Evolutionary conservation across 257 asterid genomes (phyloP), one percentile per base, ranked within the genome.

Genomic region (Solanum lycopersicoides): DNA sequence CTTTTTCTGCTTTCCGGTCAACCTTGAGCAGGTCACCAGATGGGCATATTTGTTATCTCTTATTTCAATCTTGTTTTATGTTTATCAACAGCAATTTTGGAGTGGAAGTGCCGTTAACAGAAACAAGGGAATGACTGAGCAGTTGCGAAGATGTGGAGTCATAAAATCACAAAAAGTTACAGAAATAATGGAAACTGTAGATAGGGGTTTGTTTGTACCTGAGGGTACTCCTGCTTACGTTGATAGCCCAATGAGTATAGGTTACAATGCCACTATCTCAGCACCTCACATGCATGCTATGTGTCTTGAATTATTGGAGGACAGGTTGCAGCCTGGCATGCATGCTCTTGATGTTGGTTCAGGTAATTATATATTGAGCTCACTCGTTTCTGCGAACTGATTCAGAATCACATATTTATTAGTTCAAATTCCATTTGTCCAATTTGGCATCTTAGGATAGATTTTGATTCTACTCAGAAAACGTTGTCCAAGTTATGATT

Each of bases 221-320:
- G 93, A 92, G 35, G 98, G 98, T 30, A 35, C 93, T 83, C 93
- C 97, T 15, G 95, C 99, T 3, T 97, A 97, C 68, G 86, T 89
- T 47, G 99, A 95, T 82, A 93, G 92, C 86, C 99, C 99, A 6
- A 87, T 95, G 95, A 94, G 90, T 87, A 95, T 96, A 83, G 99
- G 98, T 82, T 92, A 94, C 85, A 96, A 96, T 89, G 98, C 95
- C 65, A 96, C 99, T 44, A 96, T 96, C 86, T 96, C 99, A 72
- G 99, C 99, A 7, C 98, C 99, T 72, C 99, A 96, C 88, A 96
- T 96, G 99, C 99, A 96, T 91, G 98, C 98, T 12, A 93, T 92
- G 94, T 96, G 99, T 92, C 99, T 95, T 34, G 95, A 95, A 71
- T 90, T 95, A 92, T 86, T 97, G 95, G 97, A 95, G 90, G 88